These are phyloP conservation scores for Lasiodiplodia sp. DNA, from an alignment of 2,329 filamentous ascomycete species.

Conservation along the genomic window DNA sequence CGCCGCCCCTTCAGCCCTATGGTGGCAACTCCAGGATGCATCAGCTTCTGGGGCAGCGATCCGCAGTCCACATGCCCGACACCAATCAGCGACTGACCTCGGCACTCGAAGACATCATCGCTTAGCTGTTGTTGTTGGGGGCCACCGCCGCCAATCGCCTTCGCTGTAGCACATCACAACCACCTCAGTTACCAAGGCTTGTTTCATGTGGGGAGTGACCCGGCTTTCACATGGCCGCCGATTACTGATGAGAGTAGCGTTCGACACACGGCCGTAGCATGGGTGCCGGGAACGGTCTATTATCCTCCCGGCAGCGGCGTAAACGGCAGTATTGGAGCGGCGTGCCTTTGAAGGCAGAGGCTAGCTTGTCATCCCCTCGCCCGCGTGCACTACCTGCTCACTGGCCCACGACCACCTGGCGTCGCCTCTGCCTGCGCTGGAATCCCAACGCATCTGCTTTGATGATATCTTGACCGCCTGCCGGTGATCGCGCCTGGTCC, in stretches of 20 bases:
- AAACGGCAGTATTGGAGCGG: neutral
- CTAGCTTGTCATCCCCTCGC: constrained; percentile 8
- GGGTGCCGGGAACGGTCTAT: constrained; percentile 3
- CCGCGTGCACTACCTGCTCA: neutral
- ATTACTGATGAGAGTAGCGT: neutral
- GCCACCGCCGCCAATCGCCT: neutral
- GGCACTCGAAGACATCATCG: constrained; percentile 20
- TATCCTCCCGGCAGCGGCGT: neutral
- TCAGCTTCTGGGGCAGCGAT: constrained; percentile 15
- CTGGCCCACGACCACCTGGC: neutral
- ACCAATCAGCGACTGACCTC: constrained; percentile 25
- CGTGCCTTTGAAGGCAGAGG: constrained; percentile 2
- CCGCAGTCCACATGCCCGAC: constrained; percentile 23
- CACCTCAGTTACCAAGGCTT: neutral
- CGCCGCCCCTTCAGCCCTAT: constrained; percentile 15
- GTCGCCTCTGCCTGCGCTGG: neutral
- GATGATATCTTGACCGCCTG: neutral
- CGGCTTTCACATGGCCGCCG: constrained; percentile 6
- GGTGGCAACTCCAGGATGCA: constrained; percentile 25
- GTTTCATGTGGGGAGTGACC: constrained; percentile 20
- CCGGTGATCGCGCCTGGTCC: constrained; percentile 1
- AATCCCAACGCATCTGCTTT: constrained; percentile 1
- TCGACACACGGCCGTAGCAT: constrained; percentile 10
- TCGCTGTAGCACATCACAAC: neutral
- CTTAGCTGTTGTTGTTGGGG: constrained; percentile 21